Conservation (phyloP, 2,329 filamentous ascomycete genomes). For the Fusarium proliferatum region DNA sequence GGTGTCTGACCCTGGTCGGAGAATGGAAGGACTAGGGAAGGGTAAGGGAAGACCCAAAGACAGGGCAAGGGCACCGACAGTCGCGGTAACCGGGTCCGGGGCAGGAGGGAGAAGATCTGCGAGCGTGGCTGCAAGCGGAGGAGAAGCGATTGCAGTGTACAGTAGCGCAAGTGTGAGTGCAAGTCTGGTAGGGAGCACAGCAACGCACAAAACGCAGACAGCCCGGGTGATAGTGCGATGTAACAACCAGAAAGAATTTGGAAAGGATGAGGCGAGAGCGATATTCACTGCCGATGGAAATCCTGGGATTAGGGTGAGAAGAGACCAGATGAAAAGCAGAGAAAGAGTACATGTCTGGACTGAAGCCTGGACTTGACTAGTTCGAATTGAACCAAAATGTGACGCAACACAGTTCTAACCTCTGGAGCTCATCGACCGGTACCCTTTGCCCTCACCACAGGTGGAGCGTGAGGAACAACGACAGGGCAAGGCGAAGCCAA, state of each 20-base stretch:
- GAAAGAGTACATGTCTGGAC: not conserved
- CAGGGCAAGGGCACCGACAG: slow-evolving; percentile 35
- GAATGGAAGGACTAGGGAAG: slow-evolving; percentile 40
- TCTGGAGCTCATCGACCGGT: not conserved
- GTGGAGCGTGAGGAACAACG: slow-evolving; percentile 11
- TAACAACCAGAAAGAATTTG: slow-evolving; percentile 2
- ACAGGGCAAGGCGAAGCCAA: slow-evolving; percentile 26
- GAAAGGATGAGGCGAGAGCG: not conserved
- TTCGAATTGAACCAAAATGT: slow-evolving; percentile 9
- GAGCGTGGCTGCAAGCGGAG: slow-evolving; percentile 43
- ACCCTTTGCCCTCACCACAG: slow-evolving; percentile 11
- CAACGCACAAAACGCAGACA: not conserved
- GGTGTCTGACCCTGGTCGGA: slow-evolving; percentile 38
- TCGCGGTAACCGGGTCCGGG: slow-evolving; percentile 41
- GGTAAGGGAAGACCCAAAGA: slow-evolving; percentile 35
- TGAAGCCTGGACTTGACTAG: not conserved
- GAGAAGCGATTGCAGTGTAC: slow-evolving; percentile 29
- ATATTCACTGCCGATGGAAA: not conserved
- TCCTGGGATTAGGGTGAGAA: not conserved
- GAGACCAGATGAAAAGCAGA: slow-evolving; percentile 9
- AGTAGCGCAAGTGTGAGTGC: slow-evolving; percentile 4
- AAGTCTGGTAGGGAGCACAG: not conserved
- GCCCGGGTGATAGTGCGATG: slow-evolving; percentile 26
- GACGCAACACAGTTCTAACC: slow-evolving; percentile 1
- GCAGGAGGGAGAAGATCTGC: slow-evolving; percentile 41